Evolutionary conservation across 2,329 filamentous ascomycete species (phyloP), one percentile per base, ranked within the genome.

Genomic region (Alternaria solani): DNA sequence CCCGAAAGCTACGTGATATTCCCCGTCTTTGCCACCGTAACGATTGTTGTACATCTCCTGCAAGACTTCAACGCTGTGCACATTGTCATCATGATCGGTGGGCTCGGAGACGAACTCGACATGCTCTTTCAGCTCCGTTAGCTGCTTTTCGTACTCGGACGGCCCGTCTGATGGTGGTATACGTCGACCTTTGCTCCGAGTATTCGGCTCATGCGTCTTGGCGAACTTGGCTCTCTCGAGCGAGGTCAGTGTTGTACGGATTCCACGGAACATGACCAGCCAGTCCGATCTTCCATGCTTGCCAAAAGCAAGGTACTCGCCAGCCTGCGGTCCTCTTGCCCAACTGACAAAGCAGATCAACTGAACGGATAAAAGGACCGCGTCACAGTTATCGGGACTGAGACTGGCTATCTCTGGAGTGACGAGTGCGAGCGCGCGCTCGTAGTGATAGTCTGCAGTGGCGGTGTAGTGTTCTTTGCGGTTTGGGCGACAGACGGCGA

Each of bases 281-380:
- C 71, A 75, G 26, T 75, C 69, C 16, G 73, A 74, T 32, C 47
- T 67, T 32, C 64, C 64, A 2, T 65, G 57, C 25, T 60, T 53
- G n/a, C 69, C 68, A 25, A 75, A 75, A 7, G 73, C 71, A 16
- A 75, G 69, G 39, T 68, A 75, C 51, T 75, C 71, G 7, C 71
- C 73, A 5, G 68, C 64, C 36, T 69, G 64, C 1, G 71, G 71
- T 2, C 71, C 71, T 14, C 65, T 63, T 6, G 67, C 70, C 66
- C 68, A 73, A 16, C 30, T 56, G 20, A 74, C 61, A 42, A 72
- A 71, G 55, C 68, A 73, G 1, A 75, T 65, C 16, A 72, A 49
- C 39, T 74, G 68, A 4, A 71, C 71, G 5, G 70, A 66, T 11
- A 65, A 23, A 9, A 73, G 47, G 1, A 75, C 63, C 26, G 70